Evolutionary conservation across 2,329 filamentous ascomycete species (phyloP).

Genomic region (Alternaria conjuncta): DNA sequence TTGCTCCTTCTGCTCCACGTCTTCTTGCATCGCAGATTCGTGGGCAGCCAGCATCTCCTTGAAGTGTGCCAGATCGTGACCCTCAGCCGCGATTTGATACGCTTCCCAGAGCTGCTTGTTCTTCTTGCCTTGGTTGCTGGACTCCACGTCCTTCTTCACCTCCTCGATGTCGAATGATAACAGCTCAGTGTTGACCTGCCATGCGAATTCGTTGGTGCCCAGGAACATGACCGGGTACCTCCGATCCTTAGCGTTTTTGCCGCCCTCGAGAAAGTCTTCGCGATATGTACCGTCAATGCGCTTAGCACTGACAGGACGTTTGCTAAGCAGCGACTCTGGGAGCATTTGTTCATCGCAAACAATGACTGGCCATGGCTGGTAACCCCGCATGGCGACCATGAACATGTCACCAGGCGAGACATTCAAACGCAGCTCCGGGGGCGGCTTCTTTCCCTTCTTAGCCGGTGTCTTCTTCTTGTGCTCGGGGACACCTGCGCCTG

Average conservation of each 20-base stretch:
- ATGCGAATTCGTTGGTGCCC: slow-evolving; percentile 93
- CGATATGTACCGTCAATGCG: slow-evolving; percentile 84
- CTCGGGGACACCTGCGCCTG: slow-evolving; percentile 67
- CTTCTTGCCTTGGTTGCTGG: slow-evolving; percentile 82
- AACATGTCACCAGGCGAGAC: slow-evolving; percentile 91
- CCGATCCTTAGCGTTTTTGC: slow-evolving; percentile 82
- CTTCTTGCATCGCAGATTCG: slow-evolving; percentile 61
- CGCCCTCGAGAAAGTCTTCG: slow-evolving; percentile 85
- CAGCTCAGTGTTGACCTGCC: slow-evolving; percentile 86
- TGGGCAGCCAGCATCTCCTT: slow-evolving; percentile 75
- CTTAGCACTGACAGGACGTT: slow-evolving; percentile 82
- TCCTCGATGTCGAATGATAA: slow-evolving; percentile 76
- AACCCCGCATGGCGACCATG: slow-evolving; percentile 92
- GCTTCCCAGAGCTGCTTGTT: slow-evolving; percentile 80
- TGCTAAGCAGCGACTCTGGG: slow-evolving; percentile 75
- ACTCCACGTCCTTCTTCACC: slow-evolving; percentile 72
- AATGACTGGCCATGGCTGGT: slow-evolving; percentile 91
- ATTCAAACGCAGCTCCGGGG: slow-evolving; percentile 70
- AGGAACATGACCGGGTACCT: slow-evolving; percentile 96
- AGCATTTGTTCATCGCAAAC: slow-evolving; percentile 96
- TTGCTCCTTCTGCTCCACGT: slow-evolving; percentile 67
- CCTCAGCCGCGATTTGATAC: slow-evolving; percentile 79
- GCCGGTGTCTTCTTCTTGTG: slow-evolving; percentile 75
- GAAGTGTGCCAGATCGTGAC: slow-evolving; percentile 79
- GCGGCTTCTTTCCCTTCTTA: slow-evolving; percentile 83